These are phyloP conservation scores for Lipomyces chichibuensis DNA, from an alignment of 805 yeast genomes.

Conservation along the genomic window DNA sequence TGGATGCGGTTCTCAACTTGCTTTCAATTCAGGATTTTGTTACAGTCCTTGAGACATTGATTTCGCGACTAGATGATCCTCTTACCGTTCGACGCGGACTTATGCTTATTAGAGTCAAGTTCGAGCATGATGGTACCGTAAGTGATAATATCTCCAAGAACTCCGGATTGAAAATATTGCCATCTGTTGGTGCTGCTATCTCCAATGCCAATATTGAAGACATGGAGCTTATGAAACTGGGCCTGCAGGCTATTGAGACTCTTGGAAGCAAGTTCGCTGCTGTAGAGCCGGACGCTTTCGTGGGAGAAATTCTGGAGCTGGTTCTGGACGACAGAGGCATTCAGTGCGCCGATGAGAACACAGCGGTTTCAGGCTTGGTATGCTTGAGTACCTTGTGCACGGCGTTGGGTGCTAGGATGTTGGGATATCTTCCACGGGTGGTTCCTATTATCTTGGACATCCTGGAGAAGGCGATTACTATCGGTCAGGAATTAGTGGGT, in stretches of 20 bases:
- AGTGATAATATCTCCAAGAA: conserved; percentile 46
- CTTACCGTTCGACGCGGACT: conserved; percentile 26
- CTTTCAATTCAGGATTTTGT: conserved; percentile 78
- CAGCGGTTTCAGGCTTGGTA: conserved; percentile 72
- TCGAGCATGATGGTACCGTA: conserved; percentile 28
- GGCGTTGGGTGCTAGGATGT: conserved; percentile 79
- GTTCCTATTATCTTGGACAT: conserved; percentile 72
- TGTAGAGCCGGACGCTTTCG: conserved; percentile 49
- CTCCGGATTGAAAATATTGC: conserved; percentile 50
- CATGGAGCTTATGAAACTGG: conserved; percentile 63
- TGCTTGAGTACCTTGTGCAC: conserved; percentile 65
- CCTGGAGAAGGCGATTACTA: conserved; percentile 51
- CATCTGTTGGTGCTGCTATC: conserved; percentile 20
- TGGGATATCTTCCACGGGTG: conserved; percentile 82
- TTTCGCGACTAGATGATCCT: conserved; percentile 30
- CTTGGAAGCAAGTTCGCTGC: conserved; percentile 66
- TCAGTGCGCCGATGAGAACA: conserved; percentile 57
- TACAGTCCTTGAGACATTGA: conserved; percentile 56
- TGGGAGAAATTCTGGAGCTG: conserved; percentile 52
- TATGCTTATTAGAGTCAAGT: conserved; percentile 21
- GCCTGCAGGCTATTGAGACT: conserved; percentile 66
- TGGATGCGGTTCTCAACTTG: conserved; percentile 66
- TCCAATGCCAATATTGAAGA: conserved; percentile 19
- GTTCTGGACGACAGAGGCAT: conserved; percentile 61
- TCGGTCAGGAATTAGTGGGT: conserved; percentile 55